A percentile compares a stretch with the other conserved stretches of the same genome.
Conservation (phyloP, 148 eudicot species). For the Cornus controversa region DNA sequence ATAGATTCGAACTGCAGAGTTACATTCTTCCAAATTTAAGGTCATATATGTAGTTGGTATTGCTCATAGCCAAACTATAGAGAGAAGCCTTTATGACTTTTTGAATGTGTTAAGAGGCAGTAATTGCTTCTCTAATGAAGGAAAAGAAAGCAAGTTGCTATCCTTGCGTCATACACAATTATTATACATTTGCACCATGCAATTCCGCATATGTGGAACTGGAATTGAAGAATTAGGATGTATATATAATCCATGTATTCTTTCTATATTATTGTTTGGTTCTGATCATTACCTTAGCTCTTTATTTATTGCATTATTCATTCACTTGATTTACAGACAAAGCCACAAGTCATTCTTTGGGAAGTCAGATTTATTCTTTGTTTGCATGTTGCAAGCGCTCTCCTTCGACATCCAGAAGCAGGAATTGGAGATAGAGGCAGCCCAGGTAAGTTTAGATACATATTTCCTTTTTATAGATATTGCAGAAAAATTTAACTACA, state of each 20-base stretch:
- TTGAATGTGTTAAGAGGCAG: neutral
- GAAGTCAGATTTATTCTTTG: conserved; percentile 64
- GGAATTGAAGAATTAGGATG: neutral
- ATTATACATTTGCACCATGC: neutral
- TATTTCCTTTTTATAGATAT: neutral
- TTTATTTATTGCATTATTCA: neutral
- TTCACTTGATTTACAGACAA: conserved; percentile 41
- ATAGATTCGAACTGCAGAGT: neutral
- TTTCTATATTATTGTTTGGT: neutral
- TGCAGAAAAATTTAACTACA: neutral
- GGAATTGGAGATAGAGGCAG: conserved; percentile 71
- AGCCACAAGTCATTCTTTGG: conserved; percentile 61
- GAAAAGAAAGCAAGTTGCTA: neutral
- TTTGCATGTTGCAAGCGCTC: conserved; percentile 55
- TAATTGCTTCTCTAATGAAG: neutral
- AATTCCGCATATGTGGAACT: neutral
- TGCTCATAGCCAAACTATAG: neutral
- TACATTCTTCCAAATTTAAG: conserved; percentile 1
- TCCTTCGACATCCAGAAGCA: conserved; percentile 54
- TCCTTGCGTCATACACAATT: neutral
- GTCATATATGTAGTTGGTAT: neutral
- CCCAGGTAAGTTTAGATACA: conserved; percentile 40
- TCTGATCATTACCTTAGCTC: neutral
- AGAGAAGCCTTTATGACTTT: neutral
- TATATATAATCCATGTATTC: neutral